Percentiles rank a stretch among this genome's conserved stretches.
Evolutionary conservation across 805 yeast genomes (phyloP).

Genomic region (Myxozyma nipponensis): DNA sequence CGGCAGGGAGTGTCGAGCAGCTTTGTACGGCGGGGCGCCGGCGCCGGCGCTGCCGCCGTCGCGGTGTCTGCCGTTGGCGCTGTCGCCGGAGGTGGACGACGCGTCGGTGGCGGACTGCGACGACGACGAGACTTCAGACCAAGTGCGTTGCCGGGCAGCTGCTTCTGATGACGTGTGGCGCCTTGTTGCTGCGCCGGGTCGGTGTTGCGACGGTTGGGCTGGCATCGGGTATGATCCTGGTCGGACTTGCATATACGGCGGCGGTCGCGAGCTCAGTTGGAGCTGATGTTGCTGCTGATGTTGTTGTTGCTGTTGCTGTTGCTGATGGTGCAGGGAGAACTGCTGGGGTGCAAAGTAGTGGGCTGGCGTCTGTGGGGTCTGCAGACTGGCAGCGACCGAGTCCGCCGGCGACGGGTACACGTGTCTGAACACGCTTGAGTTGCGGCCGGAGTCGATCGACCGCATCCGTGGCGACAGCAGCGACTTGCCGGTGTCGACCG

Average conservation of each 20-base stretch:
- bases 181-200: conserved; percentile 6
- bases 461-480: neutral
- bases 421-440: conserved; percentile 1
- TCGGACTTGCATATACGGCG: conserved; percentile 12
- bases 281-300: conserved; percentile 1
- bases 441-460: conserved; percentile 2
- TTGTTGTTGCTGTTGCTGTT: conserved; percentile 7
- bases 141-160: neutral
- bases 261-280: conserved; percentile 5
- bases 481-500: too few species aligned
- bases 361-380: neutral
- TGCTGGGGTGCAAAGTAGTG: neutral
- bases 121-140: neutral
- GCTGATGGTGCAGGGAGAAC: conserved; percentile 1
- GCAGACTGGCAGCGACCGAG: neutral
- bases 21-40: neutral
- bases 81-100: neutral
- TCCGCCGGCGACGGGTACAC: conserved; percentile 1
- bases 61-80: conserved; percentile 9
- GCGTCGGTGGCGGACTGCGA: neutral
- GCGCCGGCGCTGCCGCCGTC: conserved; percentile 16
- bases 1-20: neutral
- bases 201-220: conserved; percentile 4
- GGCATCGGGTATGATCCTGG: conserved; percentile 25
- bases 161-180: conserved; percentile 20